phyloP scores from a whole-genome alignment of 768 basidiomycete genomes.

The Solioccasus polychromus region DNA sequence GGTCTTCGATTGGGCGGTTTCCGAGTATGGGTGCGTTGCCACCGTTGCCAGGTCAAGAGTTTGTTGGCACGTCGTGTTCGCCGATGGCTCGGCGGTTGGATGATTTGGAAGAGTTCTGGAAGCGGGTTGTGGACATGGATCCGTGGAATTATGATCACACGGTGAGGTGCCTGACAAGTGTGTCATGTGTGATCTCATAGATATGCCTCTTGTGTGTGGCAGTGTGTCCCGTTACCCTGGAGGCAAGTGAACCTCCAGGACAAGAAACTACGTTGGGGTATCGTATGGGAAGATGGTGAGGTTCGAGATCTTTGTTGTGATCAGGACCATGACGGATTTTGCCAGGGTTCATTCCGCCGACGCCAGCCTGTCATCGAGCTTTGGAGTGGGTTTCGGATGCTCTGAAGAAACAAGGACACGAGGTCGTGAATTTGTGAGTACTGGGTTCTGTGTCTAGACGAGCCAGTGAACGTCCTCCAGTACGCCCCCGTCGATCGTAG shows the following conservation, averaged over 20 bases:
- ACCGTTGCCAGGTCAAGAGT: conserved; percentile 38
- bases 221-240: conserved; percentile 47
- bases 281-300: conserved; percentile 43
- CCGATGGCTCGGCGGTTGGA: conserved; percentile 43
- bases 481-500: conserved; percentile 45
- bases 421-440: conserved; percentile 39
- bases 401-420: conserved; percentile 36
- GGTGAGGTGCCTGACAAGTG: conserved; percentile 22
- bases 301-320: conserved; percentile 1
- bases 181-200: neutral
- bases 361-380: conserved; percentile 41
- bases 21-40: conserved; percentile 31
- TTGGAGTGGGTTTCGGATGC: conserved; percentile 34
- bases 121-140: conserved; percentile 37
- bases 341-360: conserved; percentile 36
- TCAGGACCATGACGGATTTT: neutral
- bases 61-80: conserved; percentile 34
- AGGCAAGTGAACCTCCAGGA: conserved; percentile 31
- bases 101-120: conserved; percentile 43
- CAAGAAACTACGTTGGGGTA: conserved; percentile 38
- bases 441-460: neutral
- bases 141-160: conserved; percentile 45
- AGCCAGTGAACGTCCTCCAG: conserved; percentile 16
- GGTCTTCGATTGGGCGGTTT: conserved; percentile 38
- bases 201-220: neutral